Evolutionary conservation across 2,329 filamentous ascomycete species (phyloP), one percentile per base, ranked within the genome.

Genomic region (Juglanconis oblonga): DNA sequence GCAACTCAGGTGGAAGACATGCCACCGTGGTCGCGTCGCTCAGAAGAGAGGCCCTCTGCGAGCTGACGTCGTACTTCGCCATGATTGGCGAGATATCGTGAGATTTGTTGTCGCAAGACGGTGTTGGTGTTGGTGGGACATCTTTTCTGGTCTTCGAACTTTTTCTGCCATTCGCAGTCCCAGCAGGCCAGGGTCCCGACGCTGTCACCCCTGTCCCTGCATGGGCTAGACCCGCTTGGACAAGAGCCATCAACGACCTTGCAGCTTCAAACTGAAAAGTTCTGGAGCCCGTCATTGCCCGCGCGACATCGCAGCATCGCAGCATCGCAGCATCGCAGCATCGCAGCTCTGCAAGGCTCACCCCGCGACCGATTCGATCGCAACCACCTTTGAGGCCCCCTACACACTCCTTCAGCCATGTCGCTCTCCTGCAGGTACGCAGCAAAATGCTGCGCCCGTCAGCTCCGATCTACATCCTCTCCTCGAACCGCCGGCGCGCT

Each of bases 1-100:
- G 77, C 71, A 95, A 79, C 77, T 92, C 90, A 66, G 79, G 75
- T 45, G 92, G 90, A 67, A 96, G 74, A 67, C 87, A 77, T 64
- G 80, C 74, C 67, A 88, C 73, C 62, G 80, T 76, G 68, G 74
- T 74, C 73, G 77, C 71, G 66, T 87, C 81, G 67, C 76, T 74
- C 58, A 88, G 76, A 71, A 86, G 77, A 76, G 79, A 80, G 76
- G 79, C 74, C 73, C 78, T 79, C 75, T 83, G 80, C 69, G 73
- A 74, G 68, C 77, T 81, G 70, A 85, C 76, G 70, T 85, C 80
- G 74, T 84, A 78, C 66, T 74, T 73, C 67, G 80, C 78, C 84
- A 87, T 87, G 72, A 69, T 73, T 67, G 72, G 65, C 70, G 64
- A 67, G 67, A 57, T 61, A 55, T 57, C 24, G 32, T 42, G 50